Evolutionary conservation across 2,329 filamentous ascomycete genomes (phyloP), one percentile per base, ranked within the genome.

Genomic region (Fusarium sp.): DNA sequence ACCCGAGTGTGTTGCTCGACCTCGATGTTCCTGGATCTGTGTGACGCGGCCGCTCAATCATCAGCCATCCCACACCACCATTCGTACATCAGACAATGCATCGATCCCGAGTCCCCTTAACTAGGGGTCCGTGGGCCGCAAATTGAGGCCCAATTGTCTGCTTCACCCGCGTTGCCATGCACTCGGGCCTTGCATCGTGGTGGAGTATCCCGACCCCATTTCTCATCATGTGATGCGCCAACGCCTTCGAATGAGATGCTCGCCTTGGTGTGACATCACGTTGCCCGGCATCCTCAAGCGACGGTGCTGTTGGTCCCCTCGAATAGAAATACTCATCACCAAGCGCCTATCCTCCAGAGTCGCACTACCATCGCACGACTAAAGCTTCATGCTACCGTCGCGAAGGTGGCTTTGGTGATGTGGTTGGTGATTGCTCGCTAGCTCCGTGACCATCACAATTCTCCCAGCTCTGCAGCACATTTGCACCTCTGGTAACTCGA

Each of bases 81-180:
- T n/a, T 52, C 30, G 53, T 56, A 40, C 18, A 68, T 36, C 55
- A 54, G 55, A 48, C 52, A 40, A 55, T 41, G 46, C 56, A n/a
- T n/a, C n/a, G n/a, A n/a, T n/a, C n/a, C n/a, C n/a, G n/a, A n/a
- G 34, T 55, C 44, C 47, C 52, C 40, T 55, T 16, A 18, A 48
- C 23, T 31, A 34, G 57, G 66, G 39, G 54, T 62, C 50, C 46
- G 52, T 58, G 47, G 60, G 34, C 39, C 60, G 53, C 52, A 66
- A 56, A 66, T 63, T 55, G 68, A 72, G 68, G 68, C 65, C 68
- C 68, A 71, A 71, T 72, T 63, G 65, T 44, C 46, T 66, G 68
- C 60, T 51, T 71, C 58, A 41, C 54, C 54, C 56, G 57, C 68
- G 16, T 66, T 46, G 37, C 68, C 68, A 66, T 34, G 41, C 52